These are phyloP conservation scores for Penicillium fimorum DNA, from an alignment of 495 filamentous ascomycete species.

Conservation along the genomic window DNA sequence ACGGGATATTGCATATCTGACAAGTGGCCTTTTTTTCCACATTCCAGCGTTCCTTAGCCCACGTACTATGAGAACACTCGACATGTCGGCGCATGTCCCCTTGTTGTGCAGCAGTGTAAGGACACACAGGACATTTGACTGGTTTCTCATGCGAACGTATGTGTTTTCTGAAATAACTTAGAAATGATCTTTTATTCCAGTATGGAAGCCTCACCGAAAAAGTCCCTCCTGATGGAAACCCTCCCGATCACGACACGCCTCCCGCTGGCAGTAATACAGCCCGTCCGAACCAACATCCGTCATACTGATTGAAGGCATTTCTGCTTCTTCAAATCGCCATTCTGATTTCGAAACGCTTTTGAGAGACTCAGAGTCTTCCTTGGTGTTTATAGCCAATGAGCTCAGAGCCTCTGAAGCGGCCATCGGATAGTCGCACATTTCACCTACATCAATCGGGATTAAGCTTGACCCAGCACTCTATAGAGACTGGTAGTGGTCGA, in stretches of 20 bases:
- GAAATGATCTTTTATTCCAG: background rate
- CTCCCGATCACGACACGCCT: background rate
- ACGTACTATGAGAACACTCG: background rate
- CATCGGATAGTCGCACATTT: constrained; percentile 2
- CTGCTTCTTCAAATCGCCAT: constrained; percentile 7
- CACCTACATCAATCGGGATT: background rate
- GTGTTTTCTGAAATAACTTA: constrained; percentile 6
- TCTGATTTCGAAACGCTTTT: background rate
- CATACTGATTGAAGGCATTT: constrained; percentile 9
- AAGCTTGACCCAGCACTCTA: constrained; percentile 5
- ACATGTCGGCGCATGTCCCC: constrained; percentile 2
- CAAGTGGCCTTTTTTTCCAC: background rate
- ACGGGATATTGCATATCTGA: background rate
- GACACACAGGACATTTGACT: background rate
- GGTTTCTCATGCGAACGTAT: background rate
- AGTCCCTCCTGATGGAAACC: background rate
- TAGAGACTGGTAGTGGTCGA: background rate
- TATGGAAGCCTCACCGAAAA: constrained; percentile 1
- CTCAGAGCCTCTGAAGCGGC: background rate
- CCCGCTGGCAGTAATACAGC: constrained; percentile 1
- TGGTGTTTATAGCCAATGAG: background rate
- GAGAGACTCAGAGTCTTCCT: background rate
- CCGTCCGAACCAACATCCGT: constrained; percentile 1
- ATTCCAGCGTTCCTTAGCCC: background rate
- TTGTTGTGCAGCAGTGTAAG: constrained; percentile 3